Evolutionary conservation across 2,329 filamentous ascomycete species (phyloP).

Genomic region (Lasiodiplodia gonubiensis): DNA sequence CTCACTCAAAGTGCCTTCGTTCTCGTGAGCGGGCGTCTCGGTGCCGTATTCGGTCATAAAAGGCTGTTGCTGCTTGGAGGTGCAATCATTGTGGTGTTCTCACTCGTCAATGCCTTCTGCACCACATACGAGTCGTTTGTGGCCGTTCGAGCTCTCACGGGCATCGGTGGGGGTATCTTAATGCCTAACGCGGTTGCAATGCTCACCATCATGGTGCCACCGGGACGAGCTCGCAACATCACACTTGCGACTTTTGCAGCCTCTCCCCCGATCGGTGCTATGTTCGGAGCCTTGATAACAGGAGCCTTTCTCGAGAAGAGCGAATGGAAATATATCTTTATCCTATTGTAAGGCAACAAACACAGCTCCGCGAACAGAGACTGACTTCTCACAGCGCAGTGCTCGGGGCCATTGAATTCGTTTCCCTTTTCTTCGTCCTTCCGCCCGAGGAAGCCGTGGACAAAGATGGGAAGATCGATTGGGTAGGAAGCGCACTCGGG

Average conservation of each 20-base stretch:
- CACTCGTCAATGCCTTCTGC: constrained; percentile 61
- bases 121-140: constrained; percentile 51
- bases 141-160: constrained; percentile 53
- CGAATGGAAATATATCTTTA: not conserved
- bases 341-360: not conserved
- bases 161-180: constrained; percentile 59
- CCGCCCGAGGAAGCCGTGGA: constrained; percentile 41
- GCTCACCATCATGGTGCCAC: constrained; percentile 55
- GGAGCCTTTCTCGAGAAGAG: constrained; percentile 42
- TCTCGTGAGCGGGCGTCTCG: constrained; percentile 62
- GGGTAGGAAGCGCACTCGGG: constrained; percentile 49
- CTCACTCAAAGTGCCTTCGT: constrained; percentile 64
- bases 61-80: constrained; percentile 61
- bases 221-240: constrained; percentile 54
- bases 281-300: constrained; percentile 50
- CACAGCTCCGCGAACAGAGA: constrained; percentile 30
- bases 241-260: constrained; percentile 56
- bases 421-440: not conserved
- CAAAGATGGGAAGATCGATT: constrained; percentile 48
- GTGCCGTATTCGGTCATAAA: constrained; percentile 65
- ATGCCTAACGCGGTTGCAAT: constrained; percentile 61
- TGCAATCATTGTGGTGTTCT: constrained; percentile 55
- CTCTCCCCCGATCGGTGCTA: constrained; percentile 54
- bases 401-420: not conserved
- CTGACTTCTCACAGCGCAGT: not conserved